Conservation (phyloP, 106 monocot species). For the Acanthochlamys bracteata region DNA sequence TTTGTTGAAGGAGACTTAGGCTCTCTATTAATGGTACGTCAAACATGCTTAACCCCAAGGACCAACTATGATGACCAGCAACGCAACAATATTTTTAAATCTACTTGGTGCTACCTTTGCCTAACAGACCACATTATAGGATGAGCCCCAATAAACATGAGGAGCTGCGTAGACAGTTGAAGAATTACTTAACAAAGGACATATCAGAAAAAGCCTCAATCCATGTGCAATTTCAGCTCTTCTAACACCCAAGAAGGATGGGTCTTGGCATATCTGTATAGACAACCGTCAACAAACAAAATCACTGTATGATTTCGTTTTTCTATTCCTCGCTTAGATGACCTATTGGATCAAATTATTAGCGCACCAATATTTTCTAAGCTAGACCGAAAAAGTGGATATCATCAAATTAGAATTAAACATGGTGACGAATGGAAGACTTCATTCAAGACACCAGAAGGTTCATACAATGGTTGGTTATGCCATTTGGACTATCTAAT, state of each 20-base stretch:
- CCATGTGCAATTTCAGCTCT: conserved; percentile 5
- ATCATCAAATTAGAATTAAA: conserved; percentile 5
- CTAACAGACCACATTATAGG: conserved; percentile 5
- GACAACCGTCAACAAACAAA: conserved; percentile 7
- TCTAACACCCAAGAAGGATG: conserved; percentile 9
- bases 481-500: conserved; percentile 13
- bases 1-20: neutral
- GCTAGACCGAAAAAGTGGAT: conserved; percentile 6
- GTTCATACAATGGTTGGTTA: conserved; percentile 11
- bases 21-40: neutral
- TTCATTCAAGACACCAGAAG: conserved; percentile 8
- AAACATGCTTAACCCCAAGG: no score
- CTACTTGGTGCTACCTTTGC: no score
- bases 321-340: conserved; percentile 1
- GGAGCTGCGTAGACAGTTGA: neutral
- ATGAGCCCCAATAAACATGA: neutral
- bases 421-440: conserved; percentile 11
- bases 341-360: conserved; percentile 1
- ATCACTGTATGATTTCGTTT: conserved; percentile 8
- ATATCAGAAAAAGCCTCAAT: neutral
- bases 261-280: conserved; percentile 5
- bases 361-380: conserved; percentile 10
- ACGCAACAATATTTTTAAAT: neutral
- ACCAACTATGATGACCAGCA: neutral
- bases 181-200: neutral